Base-by-base conservation (phyloP, 2,329 filamentous ascomycete species). In the Teratosphaeria zuluensis region DNA sequence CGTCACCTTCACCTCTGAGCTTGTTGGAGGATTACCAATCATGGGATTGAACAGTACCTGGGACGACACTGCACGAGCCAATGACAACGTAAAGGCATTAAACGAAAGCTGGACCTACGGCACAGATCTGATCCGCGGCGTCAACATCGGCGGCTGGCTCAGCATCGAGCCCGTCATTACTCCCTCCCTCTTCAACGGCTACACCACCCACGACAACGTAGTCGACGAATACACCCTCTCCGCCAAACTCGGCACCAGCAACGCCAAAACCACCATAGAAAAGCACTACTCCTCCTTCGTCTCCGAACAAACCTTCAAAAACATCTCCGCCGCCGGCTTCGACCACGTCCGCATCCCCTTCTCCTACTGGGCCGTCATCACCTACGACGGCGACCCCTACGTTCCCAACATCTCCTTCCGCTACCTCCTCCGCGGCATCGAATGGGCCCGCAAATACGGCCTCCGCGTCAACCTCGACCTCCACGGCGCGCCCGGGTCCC, bases 281-380 rank as follows among this genome's bases (percentile, higher is more conserved):
- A 81, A 89, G 60, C 94, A 99, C 73, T 99, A 99, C 74, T 86
- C 92, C 1, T 84, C 84, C 0, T 99, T 96, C 69, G 85, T 97
- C 51, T 92, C 84, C 0, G 90, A 95, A 70, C 78, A 87, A 59
- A 91, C 89, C 1, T 96, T 97, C 72, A 80, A 80, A 58, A 88
- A 92, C 48, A 96, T 99, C 60, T 84, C 85, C 54, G 86, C 84
- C 46, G 94, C 94, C 1, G 94, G 94, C 0, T 83, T 99, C 53
- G 94, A 99, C 70, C 94, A 99, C 71, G 89, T 99, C n/a, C 88
- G 94, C 57, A 96, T 99, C 57, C 91, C 89, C 0, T 97, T 87
- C 72, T 90, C 88, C 9, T 99, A 99, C 78, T 99, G 94, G 94
- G 90, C 92, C 0, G 86, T 97, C 1, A 84, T 85, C 59, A 88